A percentile compares a stretch with the other conserved stretches of the same genome.
These are phyloP conservation scores for Magnolia kwangsiensis DNA, from an alignment of 164 flowering plant species.

Conservation along the genomic window DNA sequence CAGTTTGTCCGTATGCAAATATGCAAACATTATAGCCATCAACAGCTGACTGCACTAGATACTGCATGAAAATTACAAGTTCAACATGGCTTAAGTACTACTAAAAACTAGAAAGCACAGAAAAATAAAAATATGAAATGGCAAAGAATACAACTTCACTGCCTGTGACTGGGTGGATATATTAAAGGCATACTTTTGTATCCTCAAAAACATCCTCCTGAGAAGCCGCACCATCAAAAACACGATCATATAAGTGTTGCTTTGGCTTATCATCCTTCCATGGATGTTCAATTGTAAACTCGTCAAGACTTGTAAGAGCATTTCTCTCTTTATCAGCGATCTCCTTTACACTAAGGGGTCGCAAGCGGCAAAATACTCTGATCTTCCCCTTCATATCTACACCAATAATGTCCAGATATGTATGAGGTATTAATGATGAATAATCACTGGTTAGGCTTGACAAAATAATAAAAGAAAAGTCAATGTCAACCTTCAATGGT, in stretches of 20 bases:
- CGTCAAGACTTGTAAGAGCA: slow-evolving; percentile 52
- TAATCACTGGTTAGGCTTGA: not conserved
- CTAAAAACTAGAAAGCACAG: not conserved
- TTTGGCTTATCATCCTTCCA: slow-evolving; percentile 91
- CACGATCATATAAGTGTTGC: slow-evolving; percentile 84
- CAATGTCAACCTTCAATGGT: slow-evolving; percentile 73
- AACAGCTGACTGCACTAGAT: slow-evolving; percentile 59
- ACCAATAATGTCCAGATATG: not conserved
- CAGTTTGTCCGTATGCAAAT: slow-evolving; percentile 2
- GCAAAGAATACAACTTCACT: not conserved
- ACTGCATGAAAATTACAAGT: slow-evolving; percentile 43
- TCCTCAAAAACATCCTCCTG: slow-evolving; percentile 96
- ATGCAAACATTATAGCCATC: slow-evolving; percentile 3
- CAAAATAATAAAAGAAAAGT: not conserved
- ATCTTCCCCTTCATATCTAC: slow-evolving; percentile 98
- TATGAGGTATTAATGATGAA: not conserved
- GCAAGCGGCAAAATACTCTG: slow-evolving; percentile 82
- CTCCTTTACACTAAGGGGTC: slow-evolving; percentile 83
- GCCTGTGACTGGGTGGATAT: not conserved
- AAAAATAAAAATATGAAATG: not conserved
- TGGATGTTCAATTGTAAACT: slow-evolving; percentile 88
- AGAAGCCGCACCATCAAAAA: slow-evolving; percentile 74
- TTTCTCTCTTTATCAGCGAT: slow-evolving; percentile 52
- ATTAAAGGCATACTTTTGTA: slow-evolving; percentile 51
- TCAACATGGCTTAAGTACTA: not conserved